Percentiles rank a stretch among this genome's conserved stretches.
Evolutionary conservation across 257 asterid species (phyloP).

Genomic region (Perilla frutescens): DNA sequence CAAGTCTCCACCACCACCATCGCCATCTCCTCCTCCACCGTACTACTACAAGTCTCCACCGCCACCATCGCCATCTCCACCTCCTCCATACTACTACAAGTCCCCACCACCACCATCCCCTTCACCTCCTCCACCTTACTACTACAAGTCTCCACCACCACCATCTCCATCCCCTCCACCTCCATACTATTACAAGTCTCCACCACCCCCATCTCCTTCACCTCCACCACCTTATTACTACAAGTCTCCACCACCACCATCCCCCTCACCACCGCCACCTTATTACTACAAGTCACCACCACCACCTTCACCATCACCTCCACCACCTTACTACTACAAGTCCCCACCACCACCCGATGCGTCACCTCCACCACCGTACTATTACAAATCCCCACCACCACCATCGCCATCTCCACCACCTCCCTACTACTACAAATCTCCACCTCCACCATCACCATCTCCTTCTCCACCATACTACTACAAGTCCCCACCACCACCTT

Average conservation of each 20-base stretch:
- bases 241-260: slow-evolving; percentile 42
- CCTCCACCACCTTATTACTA: slow-evolving; percentile 37
- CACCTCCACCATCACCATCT: slow-evolving; percentile 44
- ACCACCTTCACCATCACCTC: slow-evolving; percentile 39
- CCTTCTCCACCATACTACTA: slow-evolving; percentile 39
- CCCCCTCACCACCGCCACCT: slow-evolving; percentile 14
- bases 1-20: slow-evolving; percentile 29
- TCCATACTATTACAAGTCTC: slow-evolving; percentile 31
- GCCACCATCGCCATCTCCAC: slow-evolving; percentile 26
- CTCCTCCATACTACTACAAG: slow-evolving; percentile 33
- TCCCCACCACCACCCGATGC: slow-evolving; percentile 40
- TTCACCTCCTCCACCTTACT: slow-evolving; percentile 41
- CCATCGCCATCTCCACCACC: slow-evolving; percentile 38
- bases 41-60: slow-evolving; percentile 39
- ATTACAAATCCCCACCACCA: slow-evolving; percentile 45
- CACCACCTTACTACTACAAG: slow-evolving; percentile 31
- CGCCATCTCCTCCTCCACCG: slow-evolving; percentile 33
- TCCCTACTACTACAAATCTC: slow-evolving; percentile 39
- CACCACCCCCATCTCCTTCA: slow-evolving; percentile 41
- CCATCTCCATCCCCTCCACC: slow-evolving; percentile 30
- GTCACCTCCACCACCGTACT: slow-evolving; percentile 28
- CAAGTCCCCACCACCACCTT: slow-evolving; percentile 44
- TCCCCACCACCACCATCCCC: slow-evolving; percentile 52
- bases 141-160: slow-evolving; percentile 42
- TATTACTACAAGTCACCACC: slow-evolving; percentile 43